These are phyloP conservation scores for Excoecaria cochinchinensis DNA, from an alignment of 345 rosid species.

Conservation along the genomic window DNA sequence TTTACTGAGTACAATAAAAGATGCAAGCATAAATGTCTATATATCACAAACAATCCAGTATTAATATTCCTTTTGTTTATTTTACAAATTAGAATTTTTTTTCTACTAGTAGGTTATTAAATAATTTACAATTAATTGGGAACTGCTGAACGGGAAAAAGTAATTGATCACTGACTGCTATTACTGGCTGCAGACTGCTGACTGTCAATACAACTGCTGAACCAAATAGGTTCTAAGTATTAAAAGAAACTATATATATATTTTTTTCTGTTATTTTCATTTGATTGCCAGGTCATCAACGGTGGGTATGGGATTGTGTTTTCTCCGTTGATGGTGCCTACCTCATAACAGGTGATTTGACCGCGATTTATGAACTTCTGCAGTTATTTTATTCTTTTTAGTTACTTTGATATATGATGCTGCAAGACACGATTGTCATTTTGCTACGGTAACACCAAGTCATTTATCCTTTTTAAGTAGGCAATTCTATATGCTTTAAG, in stretches of 20 bases:
- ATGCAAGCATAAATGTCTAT: too few species aligned
- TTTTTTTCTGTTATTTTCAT: not conserved
- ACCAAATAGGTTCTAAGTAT: not conserved
- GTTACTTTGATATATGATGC: not conserved
- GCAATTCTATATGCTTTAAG: not conserved
- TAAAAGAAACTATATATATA: not conserved
- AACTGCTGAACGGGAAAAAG: too few species aligned
- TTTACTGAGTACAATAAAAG: too few species aligned
- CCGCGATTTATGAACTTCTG: not conserved
- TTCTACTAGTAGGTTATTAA: too few species aligned
- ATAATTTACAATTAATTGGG: too few species aligned
- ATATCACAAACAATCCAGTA: too few species aligned
- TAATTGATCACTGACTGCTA: too few species aligned
- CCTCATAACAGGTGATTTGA: conserved; percentile 70
- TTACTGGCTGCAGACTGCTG: too few species aligned
- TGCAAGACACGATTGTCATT: not conserved
- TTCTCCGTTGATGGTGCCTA: conserved; percentile 98
- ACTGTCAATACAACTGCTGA: too few species aligned
- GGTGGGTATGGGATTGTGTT: conserved; percentile 99
- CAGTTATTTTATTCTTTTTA: not conserved
- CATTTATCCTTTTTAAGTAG: not conserved
- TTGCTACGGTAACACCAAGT: not conserved
- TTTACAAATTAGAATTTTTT: too few species aligned
- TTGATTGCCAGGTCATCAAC: conserved; percentile 66
- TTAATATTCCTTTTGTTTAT: too few species aligned